phyloP scores from a whole-genome alignment of 306 rosid species.

The Sicyos baderoa region DNA sequence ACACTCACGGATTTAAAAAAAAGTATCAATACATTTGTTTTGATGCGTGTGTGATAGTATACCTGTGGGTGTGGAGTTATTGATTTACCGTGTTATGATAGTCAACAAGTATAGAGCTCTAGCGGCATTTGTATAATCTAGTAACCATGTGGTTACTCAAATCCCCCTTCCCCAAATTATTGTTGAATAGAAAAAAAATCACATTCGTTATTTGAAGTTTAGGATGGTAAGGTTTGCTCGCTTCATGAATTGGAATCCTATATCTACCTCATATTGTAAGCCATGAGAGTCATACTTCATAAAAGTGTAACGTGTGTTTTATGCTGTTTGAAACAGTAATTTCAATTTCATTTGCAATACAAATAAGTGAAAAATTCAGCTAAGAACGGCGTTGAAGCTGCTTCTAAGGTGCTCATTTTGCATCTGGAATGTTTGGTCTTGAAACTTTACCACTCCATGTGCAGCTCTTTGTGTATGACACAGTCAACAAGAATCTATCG shows the following conservation, averaged over 20 bases:
- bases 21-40: background rate
- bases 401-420: background rate
- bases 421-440: conserved; percentile 10
- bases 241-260: background rate
- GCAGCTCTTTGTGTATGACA: conserved; percentile 69
- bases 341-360: background rate
- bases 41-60: background rate
- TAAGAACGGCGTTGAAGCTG: background rate
- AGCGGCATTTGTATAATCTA: no score
- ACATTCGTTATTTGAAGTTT: background rate
- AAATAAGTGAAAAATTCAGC: conserved; percentile 12
- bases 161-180: no score
- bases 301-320: background rate
- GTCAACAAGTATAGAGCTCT: no score
- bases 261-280: no score
- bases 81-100: background rate
- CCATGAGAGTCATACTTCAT: background rate
- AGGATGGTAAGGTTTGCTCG: background rate
- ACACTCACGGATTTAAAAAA: no score
- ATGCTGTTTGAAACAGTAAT: background rate
- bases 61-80: background rate
- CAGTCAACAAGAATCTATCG: conserved; percentile 47
- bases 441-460: conserved; percentile 13
- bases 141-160: no score
- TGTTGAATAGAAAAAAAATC: background rate